Evolutionary conservation across 352 stramenopile species (phyloP), one percentile per base, ranked within the genome.

Genomic region (Phytophthora litchii): DNA sequence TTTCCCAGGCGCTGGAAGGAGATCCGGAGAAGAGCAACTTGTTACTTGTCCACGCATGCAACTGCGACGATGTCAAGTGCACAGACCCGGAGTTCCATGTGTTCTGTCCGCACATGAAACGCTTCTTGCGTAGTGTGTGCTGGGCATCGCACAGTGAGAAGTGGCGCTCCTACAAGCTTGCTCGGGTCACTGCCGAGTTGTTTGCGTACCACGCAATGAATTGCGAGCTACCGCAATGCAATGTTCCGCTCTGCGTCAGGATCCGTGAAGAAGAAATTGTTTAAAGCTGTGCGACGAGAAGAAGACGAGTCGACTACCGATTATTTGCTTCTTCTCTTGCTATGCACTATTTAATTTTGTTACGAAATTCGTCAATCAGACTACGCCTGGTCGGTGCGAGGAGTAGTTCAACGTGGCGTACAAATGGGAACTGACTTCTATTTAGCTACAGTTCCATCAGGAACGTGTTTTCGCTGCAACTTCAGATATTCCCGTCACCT

Each of bases 21-120:
- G 60, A 86, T 29, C 49, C 74, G 5, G 54, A 69, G 31, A 76
- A 67, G 12, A 85, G 70, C 67, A 85, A 89, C 42, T 55, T 63
- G 46, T 49, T 89, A 49, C 63, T 89, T 0, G 47, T 89, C 6
- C 80, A 89, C 42, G 76, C 80, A 21, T 88, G 80, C 52, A 75
- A 70, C 13, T 89, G 80, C 56, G 80, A 86, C 37, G 64, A 69
- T 3, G 11, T 65, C 17, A 68, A 70, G 34, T 89, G 80, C 51
- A 35, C 31, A 5, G 65, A 83, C 47, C 2, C 51, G 0, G 59
- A 70, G 45, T 82, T 83, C 53, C 44, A 60, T 14, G 65, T 72
- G 19, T 68, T 86, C 12, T 90, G 80, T 58, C 49, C 65, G 14
- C 72, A 79, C 45, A 87, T 88, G 77, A 88, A 88, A 69, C 80